These are phyloP conservation scores for Boletus subparvulus DNA, from an alignment of 768 basidiomycete species.

Conservation along the genomic window DNA sequence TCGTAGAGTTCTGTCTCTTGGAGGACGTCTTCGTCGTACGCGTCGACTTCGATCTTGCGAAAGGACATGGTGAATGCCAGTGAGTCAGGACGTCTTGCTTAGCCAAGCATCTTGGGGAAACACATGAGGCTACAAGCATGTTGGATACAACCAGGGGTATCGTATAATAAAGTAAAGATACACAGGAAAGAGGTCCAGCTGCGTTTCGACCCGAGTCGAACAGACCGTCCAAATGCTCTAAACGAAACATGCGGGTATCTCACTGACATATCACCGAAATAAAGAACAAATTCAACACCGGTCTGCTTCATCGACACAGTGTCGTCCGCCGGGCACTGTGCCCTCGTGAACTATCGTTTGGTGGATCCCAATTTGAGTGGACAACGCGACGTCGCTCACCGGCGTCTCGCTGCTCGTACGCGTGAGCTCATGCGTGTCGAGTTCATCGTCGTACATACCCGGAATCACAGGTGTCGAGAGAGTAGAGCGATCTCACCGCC, in stretches of 20 bases:
- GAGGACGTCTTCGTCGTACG: constrained; percentile 87
- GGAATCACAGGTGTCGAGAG: neutral
- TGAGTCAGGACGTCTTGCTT: neutral
- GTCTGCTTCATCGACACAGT: too few species aligned
- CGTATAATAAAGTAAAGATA: too few species aligned
- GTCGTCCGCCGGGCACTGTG: too few species aligned
- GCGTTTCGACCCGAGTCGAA: too few species aligned
- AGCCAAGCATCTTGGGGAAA: neutral
- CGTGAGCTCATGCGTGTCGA: neutral
- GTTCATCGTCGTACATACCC: neutral
- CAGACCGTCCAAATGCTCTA: neutral
- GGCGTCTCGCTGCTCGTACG: neutral
- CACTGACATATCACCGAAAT: neutral
- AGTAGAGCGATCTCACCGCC: constrained; percentile 12
- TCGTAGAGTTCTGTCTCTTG: constrained; percentile 85
- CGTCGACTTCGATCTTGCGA: constrained; percentile 93
- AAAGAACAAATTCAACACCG: neutral
- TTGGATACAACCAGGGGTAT: too few species aligned
- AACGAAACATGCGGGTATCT: neutral
- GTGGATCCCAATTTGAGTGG: constrained; percentile 10
- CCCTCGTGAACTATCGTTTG: neutral
- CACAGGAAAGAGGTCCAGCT: neutral
- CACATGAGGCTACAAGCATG: too few species aligned
- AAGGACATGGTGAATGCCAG: constrained; percentile 56
- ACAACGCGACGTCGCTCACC: neutral